phyloP scores from a whole-genome alignment of 2,329 filamentous ascomycete species.

The Fusarium papillatum region DNA sequence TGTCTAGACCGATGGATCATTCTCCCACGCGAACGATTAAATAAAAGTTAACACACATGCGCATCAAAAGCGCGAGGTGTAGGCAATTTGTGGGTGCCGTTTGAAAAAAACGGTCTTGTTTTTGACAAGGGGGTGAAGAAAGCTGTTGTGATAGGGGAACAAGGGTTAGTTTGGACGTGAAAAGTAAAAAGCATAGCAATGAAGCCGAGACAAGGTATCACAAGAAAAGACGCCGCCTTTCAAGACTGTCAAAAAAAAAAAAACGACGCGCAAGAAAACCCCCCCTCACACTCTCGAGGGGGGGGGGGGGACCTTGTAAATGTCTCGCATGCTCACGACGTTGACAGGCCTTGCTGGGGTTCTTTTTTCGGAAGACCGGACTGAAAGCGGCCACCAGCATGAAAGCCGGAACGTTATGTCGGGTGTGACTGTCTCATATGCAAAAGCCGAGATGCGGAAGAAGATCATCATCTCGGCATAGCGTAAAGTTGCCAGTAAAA shows the following conservation, averaged over 20 bases:
- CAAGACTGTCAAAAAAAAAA: conserved; percentile 21
- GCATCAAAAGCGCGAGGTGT: conserved; percentile 71
- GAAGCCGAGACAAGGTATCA: conserved; percentile 20
- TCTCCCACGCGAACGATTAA: conserved; percentile 73
- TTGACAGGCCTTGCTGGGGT: conserved; percentile 7
- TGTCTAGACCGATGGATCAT: conserved; percentile 74
- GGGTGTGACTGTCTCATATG: conserved; percentile 14
- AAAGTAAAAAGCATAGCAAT: conserved; percentile 20
- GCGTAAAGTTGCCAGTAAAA: conserved; percentile 23
- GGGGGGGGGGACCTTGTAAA: neutral
- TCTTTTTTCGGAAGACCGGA: neutral
- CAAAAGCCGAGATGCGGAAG: neutral
- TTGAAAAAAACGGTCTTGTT: conserved; percentile 36
- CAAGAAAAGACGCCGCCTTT: conserved; percentile 3
- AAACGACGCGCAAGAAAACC: neutral
- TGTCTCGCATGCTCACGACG: conserved; percentile 21
- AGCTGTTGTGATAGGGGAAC: neutral
- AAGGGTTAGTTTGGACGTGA: neutral
- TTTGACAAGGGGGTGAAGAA: neutral
- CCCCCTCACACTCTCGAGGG: neutral
- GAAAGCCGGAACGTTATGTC: conserved; percentile 13
- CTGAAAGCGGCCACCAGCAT: conserved; percentile 9
- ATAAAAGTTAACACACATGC: conserved; percentile 70
- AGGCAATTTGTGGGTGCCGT: conserved; percentile 70
- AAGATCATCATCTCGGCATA: neutral